These are phyloP conservation scores for Pseudohyphozyma bogoriensis DNA, from an alignment of 768 basidiomycete genomes.

Conservation along the genomic window DNA sequence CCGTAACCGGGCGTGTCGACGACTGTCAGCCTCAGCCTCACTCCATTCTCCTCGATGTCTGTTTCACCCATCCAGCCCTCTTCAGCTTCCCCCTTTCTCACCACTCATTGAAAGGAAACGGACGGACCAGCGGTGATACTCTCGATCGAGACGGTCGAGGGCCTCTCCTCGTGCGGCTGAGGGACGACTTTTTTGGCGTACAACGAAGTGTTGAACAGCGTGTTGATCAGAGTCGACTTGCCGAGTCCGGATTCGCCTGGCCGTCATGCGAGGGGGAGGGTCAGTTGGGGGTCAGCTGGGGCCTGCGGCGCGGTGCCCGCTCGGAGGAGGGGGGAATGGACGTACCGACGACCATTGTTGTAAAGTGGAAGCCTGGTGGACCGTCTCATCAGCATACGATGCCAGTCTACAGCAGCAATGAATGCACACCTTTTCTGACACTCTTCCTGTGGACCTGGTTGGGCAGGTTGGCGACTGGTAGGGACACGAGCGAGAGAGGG, in stretches of 20 bases:
- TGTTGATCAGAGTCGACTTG: slow-evolving; percentile 98
- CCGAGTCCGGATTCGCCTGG: slow-evolving; percentile 97
- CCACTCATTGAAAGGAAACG: neutral
- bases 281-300: neutral
- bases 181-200: slow-evolving; percentile 79
- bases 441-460: slow-evolving; percentile 99
- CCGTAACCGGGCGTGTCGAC: slow-evolving; percentile 99
- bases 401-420: neutral
- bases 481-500: neutral
- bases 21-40: slow-evolving; percentile 91
- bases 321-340: slow-evolving; percentile 29
- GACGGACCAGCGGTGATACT: slow-evolving; percentile 88
- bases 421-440: slow-evolving; percentile 59
- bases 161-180: slow-evolving; percentile 71
- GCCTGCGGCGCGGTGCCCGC: neutral
- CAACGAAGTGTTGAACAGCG: slow-evolving; percentile 91
- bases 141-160: slow-evolving; percentile 94
- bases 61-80: slow-evolving; percentile 26
- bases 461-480: slow-evolving; percentile 76
- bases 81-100: neutral
- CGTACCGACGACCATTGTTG: slow-evolving; percentile 96
- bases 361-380: slow-evolving; percentile 80
- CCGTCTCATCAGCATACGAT: slow-evolving; percentile 27
- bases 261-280: neutral
- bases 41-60: slow-evolving; percentile 99